Percentiles rank a stretch among this genome's conserved stretches.
These are phyloP conservation scores for Claviceps sorghi DNA, from an alignment of 2,329 filamentous ascomycete genomes.

Conservation along the genomic window DNA sequence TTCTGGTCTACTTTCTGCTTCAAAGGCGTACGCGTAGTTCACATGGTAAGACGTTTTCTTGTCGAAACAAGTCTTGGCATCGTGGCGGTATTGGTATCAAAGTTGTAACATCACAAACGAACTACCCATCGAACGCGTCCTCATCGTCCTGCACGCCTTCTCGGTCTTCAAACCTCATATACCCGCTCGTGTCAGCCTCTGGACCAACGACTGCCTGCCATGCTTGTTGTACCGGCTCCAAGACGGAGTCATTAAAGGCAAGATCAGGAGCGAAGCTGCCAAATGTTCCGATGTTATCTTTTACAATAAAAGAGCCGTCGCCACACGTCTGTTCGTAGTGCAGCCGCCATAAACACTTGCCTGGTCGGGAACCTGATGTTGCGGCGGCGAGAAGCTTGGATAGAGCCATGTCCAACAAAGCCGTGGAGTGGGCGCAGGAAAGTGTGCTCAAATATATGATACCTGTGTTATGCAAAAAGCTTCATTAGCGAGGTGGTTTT, in stretches of 20 bases:
- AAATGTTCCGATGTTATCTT: constrained; percentile 38
- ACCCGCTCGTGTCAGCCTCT: constrained; percentile 33
- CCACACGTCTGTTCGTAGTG: constrained; percentile 38
- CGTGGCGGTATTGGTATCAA: too few species aligned
- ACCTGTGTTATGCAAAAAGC: constrained; percentile 11
- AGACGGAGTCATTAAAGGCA: constrained; percentile 55
- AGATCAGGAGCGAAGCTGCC: constrained; percentile 47
- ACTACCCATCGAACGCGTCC: constrained; percentile 17
- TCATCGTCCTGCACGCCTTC: constrained; percentile 47
- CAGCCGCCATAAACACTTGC: constrained; percentile 33
- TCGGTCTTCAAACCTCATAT: constrained; percentile 68
- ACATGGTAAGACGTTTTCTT: too few species aligned
- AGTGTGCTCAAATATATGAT: constrained; percentile 24
- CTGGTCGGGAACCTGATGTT: constrained; percentile 13
- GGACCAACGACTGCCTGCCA: constrained; percentile 52
- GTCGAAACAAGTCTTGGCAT: too few species aligned
- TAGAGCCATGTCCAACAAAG: constrained; percentile 26
- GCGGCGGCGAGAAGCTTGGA: constrained; percentile 23
- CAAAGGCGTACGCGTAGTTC: too few species aligned
- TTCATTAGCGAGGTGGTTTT: constrained; percentile 18
- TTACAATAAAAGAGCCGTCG: constrained; percentile 13
- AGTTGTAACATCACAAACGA: too few species aligned
- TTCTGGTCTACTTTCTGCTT: too few species aligned
- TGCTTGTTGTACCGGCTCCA: constrained; percentile 51
- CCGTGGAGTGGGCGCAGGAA: constrained; percentile 18